Conservation (phyloP, 257 asterid species). For the Linaria vulgaris region DNA sequence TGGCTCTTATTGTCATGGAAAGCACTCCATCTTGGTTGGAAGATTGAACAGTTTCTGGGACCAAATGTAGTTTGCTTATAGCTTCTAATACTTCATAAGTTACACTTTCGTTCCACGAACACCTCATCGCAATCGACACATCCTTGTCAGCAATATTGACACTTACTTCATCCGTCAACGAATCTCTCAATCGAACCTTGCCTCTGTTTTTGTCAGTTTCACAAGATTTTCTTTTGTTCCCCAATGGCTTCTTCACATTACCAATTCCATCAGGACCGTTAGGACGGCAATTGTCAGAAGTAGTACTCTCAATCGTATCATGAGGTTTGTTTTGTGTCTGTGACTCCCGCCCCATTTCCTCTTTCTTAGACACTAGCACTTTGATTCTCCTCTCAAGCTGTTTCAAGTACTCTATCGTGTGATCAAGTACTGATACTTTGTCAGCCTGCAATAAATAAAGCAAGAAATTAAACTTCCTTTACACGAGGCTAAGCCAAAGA, state of each 20-base stretch:
- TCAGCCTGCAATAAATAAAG: slow-evolving; percentile 60
- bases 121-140: slow-evolving; percentile 56
- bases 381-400: slow-evolving; percentile 65
- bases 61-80: slow-evolving; percentile 53
- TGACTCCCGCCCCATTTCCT: slow-evolving; percentile 37
- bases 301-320: slow-evolving; percentile 63
- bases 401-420: slow-evolving; percentile 71
- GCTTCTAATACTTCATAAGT: slow-evolving; percentile 61
- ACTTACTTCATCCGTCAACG: slow-evolving; percentile 41
- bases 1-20: slow-evolving; percentile 56
- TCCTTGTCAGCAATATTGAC: slow-evolving; percentile 51
- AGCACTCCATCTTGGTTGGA: slow-evolving; percentile 62
- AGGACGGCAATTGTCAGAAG: slow-evolving; percentile 61
- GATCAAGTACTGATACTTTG: slow-evolving; percentile 80
- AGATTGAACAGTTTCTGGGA: slow-evolving; percentile 62
- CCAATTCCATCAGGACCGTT: slow-evolving; percentile 40
- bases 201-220: slow-evolving; percentile 40
- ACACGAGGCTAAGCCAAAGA: slow-evolving; percentile 10
- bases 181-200: slow-evolving; percentile 29
- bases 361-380: slow-evolving; percentile 56
- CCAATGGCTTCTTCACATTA: slow-evolving; percentile 33
- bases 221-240: slow-evolving; percentile 61
- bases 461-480: neutral
- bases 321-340: slow-evolving; percentile 38
- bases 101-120: slow-evolving; percentile 58